Conservation (phyloP, 2,329 filamentous ascomycete species). For the Paecilomyces variotii region DNA sequence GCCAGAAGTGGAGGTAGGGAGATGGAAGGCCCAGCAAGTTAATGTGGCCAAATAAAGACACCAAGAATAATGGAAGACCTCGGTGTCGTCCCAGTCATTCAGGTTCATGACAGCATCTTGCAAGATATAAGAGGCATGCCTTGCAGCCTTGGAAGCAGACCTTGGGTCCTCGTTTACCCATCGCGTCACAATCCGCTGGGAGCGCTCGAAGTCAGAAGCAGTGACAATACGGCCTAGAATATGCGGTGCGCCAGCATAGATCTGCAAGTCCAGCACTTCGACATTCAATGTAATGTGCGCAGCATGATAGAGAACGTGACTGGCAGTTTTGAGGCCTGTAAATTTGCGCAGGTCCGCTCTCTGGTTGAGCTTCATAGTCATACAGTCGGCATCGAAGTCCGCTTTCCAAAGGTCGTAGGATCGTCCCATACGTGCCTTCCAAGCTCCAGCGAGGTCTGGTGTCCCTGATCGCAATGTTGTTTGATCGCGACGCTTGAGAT, state of each 20-base stretch:
- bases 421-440: conserved; percentile 44
- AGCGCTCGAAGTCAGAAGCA: conserved; percentile 43
- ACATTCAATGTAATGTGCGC: conserved; percentile 50
- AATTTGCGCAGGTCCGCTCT: conserved; percentile 34
- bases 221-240: conserved; percentile 51
- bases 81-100: conserved; percentile 44
- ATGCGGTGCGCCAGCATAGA: conserved; percentile 52
- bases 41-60: conserved; percentile 53
- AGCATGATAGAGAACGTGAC: conserved; percentile 51
- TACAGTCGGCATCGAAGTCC: conserved; percentile 49
- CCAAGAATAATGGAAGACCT: conserved; percentile 56
- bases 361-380: conserved; percentile 26
- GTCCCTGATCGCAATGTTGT: conserved; percentile 46
- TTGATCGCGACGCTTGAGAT: conserved; percentile 55
- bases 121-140: conserved; percentile 49
- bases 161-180: conserved; percentile 35
- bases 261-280: conserved; percentile 55
- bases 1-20: conserved; percentile 19
- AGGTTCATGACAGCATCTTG: conserved; percentile 43
- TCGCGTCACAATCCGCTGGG: conserved; percentile 42
- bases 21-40: conserved; percentile 52
- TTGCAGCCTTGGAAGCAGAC: conserved; percentile 39
- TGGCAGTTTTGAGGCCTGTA: conserved; percentile 41
- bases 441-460: conserved; percentile 35
- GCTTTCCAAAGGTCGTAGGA: conserved; percentile 53